Base-by-base conservation (phyloP, 768 basidiomycete genomes). In the Scleroderma citrinum region DNA sequence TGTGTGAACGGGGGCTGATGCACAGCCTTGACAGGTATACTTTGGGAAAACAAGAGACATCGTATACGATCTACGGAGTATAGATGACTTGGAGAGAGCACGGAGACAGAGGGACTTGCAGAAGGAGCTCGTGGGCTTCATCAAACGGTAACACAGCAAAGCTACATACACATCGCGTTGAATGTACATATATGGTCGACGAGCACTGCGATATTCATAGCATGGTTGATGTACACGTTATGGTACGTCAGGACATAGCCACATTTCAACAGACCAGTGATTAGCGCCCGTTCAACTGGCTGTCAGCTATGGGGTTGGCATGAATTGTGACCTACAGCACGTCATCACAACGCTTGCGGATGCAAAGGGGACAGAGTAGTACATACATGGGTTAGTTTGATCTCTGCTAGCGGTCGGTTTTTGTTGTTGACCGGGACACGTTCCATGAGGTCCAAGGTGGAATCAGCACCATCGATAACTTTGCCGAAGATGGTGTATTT, bases 401-500 rank as follows among this genome's bases (percentile, higher is more conserved):
- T 87, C 58, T 96, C 92, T 38, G 73, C 77, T 29, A 92, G 66
- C 1, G 96, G 96, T 50, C 89, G 71, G 65, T 92, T 92, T 70
- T 97, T 99, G 51, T 82, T 76, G 62, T 81, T 92, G 49, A 98
- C 95, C 1, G 92, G 92, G 1, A 85, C 83, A 20, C 84, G 81
- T 65, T 98, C 96, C 80, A 97, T 92, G n/a, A 78, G 76, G 58
- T 98, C 96, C 39, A 99, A 70, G 5, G 94, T 90, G 3, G 90
- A 82, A 63, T 99, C 94, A n/a, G 78, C 80, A 17, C 96, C 96
- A 62, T 99, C 96, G 56, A 99, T 98, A n/a, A 99, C 93, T 74
- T 87, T 92, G 49, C 92, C 95, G 52, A 98, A 83, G 46, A 97
- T 96, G 14, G 92, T 92, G 68, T 89, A 87, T 64, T 96, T 97